Evolutionary conservation across 1,139 yeast genomes (phyloP).

Genomic region (Geotrichum klebahnii): DNA sequence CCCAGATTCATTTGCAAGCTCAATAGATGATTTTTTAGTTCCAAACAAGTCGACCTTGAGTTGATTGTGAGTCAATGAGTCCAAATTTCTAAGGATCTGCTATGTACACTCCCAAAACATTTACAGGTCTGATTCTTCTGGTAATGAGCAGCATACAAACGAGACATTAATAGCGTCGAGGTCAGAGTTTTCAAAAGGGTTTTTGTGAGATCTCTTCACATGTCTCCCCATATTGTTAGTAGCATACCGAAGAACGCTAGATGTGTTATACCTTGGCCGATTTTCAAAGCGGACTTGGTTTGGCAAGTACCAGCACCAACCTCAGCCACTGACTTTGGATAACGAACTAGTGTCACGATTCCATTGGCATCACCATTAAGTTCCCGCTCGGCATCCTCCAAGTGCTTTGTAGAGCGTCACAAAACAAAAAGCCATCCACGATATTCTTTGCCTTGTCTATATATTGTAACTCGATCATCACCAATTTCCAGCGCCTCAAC

Average conservation of each 20-base stretch:
- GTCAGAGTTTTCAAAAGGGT: constrained; percentile 92
- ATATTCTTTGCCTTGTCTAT: constrained; percentile 64
- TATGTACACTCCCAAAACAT: constrained; percentile 64
- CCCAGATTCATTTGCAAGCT: constrained; percentile 96
- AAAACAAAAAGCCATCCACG: constrained; percentile 70
- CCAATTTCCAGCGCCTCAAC: constrained; percentile 94
- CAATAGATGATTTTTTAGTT: constrained; percentile 80
- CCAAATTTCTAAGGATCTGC: constrained; percentile 61
- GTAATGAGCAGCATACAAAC: constrained; percentile 78
- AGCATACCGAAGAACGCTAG: constrained; percentile 88
- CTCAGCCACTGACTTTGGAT: constrained; percentile 77
- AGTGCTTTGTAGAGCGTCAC: constrained; percentile 96
- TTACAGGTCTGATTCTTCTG: constrained; percentile 35
- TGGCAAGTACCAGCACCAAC: constrained; percentile 97
- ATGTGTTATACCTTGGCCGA: constrained; percentile 77
- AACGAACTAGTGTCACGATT: constrained; percentile 81
- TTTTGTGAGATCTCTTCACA: constrained; percentile 88
- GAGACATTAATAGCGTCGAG: constrained; percentile 82
- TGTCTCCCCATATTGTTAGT: constrained; percentile 92
- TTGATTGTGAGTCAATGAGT: constrained; percentile 62
- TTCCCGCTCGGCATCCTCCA: constrained; percentile 94
- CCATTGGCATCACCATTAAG: constrained; percentile 95
- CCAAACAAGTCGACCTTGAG: constrained; percentile 76
- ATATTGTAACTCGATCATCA: constrained; percentile 93
- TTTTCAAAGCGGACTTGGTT: constrained; percentile 74